Conservation (phyloP, 305 asterid species). For the Fraxinus platypoda region DNA sequence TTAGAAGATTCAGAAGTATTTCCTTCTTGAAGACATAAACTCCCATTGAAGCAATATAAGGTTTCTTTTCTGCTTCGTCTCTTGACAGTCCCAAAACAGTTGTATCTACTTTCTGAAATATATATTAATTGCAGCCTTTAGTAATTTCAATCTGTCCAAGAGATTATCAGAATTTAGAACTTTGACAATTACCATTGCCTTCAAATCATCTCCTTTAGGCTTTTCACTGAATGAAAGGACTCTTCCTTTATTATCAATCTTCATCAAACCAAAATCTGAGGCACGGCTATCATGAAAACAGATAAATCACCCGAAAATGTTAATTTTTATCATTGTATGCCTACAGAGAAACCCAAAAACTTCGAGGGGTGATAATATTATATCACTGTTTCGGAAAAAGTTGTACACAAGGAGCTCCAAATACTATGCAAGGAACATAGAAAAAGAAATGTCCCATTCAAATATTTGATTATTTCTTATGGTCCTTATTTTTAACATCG, state of each 20-base stretch:
- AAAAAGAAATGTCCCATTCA: neutral
- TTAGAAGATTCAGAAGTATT: constrained; percentile 82
- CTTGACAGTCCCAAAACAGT: constrained; percentile 73
- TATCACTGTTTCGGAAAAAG: neutral
- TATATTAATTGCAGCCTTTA: neutral
- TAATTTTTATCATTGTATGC: constrained; percentile 9
- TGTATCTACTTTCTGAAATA: constrained; percentile 86
- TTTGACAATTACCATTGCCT: constrained; percentile 67
- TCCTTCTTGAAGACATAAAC: constrained; percentile 95
- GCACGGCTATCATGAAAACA: constrained; percentile 79
- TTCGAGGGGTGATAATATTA: neutral
- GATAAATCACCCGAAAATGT: constrained; percentile 16
- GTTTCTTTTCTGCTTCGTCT: constrained; percentile 85
- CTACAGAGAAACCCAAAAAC: neutral
- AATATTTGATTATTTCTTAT: neutral
- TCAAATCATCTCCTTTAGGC: constrained; percentile 80
- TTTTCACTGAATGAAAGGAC: constrained; percentile 82
- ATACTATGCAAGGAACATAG: neutral
- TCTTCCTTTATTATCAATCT: constrained; percentile 78
- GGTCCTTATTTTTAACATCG: neutral
- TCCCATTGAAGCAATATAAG: constrained; percentile 98
- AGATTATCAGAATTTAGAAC: neutral
- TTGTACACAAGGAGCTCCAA: neutral
- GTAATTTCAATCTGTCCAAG: constrained; percentile 11
- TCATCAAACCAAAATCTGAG: constrained; percentile 98